Conservation (phyloP, 306 rosid species). For the Corylus avellana region DNA sequence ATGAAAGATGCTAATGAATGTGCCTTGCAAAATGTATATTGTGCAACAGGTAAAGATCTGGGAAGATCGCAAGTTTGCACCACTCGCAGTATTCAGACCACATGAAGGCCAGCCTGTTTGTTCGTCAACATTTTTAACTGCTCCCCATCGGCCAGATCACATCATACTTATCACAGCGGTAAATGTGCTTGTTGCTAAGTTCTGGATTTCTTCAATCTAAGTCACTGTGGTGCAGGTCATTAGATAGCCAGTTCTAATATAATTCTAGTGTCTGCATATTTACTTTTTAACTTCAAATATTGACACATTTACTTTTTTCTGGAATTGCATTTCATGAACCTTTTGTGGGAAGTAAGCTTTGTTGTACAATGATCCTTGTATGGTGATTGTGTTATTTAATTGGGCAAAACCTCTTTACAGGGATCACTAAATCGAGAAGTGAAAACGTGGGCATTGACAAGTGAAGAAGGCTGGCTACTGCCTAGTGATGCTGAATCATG, state of each 20-base stretch:
- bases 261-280: background rate
- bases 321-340: background rate
- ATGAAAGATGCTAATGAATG: background rate
- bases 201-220: background rate
- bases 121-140: constrained; percentile 83
- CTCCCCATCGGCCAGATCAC: constrained; percentile 88
- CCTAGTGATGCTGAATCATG: constrained; percentile 84
- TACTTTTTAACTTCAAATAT: background rate
- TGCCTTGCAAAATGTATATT: constrained; percentile 15
- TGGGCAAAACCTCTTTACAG: constrained; percentile 34
- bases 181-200: constrained; percentile 25
- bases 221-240: background rate
- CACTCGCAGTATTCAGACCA: constrained; percentile 78
- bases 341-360: background rate
- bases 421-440: constrained; percentile 93
- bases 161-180: constrained; percentile 91
- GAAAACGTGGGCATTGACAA: constrained; percentile 83
- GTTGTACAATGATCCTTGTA: background rate
- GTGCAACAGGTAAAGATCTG: constrained; percentile 80
- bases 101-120: constrained; percentile 86
- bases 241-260: background rate
- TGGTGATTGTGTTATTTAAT: constrained; percentile 23
- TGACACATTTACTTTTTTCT: background rate
- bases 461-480: constrained; percentile 95
- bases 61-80: constrained; percentile 88